Evolutionary conservation across 306 rosid species (phyloP).

Genomic region (Lathyrus oleraceus): DNA sequence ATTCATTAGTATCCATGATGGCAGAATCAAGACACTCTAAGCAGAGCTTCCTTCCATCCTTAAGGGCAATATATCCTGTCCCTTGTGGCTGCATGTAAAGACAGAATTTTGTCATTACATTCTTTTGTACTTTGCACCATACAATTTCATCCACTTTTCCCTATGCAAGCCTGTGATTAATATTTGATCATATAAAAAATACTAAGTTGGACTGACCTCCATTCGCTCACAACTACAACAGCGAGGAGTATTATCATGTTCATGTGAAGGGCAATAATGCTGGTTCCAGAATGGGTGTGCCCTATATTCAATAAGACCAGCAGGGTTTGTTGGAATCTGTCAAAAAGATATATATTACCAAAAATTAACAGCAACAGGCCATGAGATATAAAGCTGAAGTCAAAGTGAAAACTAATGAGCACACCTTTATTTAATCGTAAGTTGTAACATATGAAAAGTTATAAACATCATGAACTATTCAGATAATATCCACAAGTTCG

Average conservation of each 20-base stretch:
- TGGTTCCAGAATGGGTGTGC: slow-evolving; percentile 99
- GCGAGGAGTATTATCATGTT: slow-evolving; percentile 88
- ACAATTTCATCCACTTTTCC: slow-evolving; percentile 26
- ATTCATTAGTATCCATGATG: slow-evolving; percentile 80
- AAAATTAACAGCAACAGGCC: slow-evolving; percentile 53
- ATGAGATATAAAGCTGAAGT: slow-evolving; percentile 41
- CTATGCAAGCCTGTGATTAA: slow-evolving; percentile 21
- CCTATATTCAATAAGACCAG: slow-evolving; percentile 99
- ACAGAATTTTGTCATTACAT: slow-evolving; percentile 26
- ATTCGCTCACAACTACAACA: slow-evolving; percentile 98
- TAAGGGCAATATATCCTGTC: slow-evolving; percentile 62
- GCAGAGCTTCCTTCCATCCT: slow-evolving; percentile 95
- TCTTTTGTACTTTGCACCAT: slow-evolving; percentile 19
- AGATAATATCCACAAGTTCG: no score
- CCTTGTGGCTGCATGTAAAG: slow-evolving; percentile 64
- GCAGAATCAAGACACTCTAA: slow-evolving; percentile 92
- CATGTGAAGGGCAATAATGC: slow-evolving; percentile 95
- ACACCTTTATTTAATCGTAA: slow-evolving; percentile 14
- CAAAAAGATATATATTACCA: slow-evolving; percentile 60
- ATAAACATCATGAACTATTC: slow-evolving; percentile 16
- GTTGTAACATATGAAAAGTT: slow-evolving; percentile 4
- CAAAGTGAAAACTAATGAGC: slow-evolving; percentile 22
- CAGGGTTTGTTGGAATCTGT: slow-evolving; percentile 99
- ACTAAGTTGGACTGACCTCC: slow-evolving; percentile 69
- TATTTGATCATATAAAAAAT: slow-evolving; percentile 29